Conservation (phyloP, 1,139 yeast species). For the Candida sanyaensis region DNA sequence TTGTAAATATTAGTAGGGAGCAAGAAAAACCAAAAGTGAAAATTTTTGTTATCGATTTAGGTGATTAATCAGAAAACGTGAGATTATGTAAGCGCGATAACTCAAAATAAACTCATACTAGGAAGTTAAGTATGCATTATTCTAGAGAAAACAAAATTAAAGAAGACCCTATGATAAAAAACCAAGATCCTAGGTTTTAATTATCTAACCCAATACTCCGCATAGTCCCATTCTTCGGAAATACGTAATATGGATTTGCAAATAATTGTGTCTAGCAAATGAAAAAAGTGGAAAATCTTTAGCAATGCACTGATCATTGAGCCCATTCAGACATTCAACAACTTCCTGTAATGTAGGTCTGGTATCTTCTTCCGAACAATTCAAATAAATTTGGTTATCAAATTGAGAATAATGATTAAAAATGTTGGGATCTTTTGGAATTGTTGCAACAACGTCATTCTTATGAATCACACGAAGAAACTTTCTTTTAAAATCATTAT, state of each 20-base stretch:
- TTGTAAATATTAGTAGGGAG: background rate
- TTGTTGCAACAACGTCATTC: constrained; percentile 45
- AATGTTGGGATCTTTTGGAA: constrained; percentile 34
- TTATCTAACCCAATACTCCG: constrained; percentile 25
- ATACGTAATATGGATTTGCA: constrained; percentile 47
- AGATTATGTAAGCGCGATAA: background rate
- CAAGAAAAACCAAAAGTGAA: background rate
- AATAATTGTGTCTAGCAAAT: constrained; percentile 24
- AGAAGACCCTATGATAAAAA: no score
- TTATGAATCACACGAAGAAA: constrained; percentile 47
- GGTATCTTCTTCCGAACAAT: constrained; percentile 30
- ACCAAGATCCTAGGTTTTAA: no score
- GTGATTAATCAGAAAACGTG: constrained; percentile 3
- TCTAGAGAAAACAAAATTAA: no score
- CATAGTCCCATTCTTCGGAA: constrained; percentile 51
- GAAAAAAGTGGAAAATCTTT: constrained; percentile 28
- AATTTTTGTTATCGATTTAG: background rate
- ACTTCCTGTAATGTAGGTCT: constrained; percentile 31
- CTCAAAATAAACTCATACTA: no score
- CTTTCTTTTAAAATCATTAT: constrained; percentile 27
- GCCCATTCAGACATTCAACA: constrained; percentile 32
- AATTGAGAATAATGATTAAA: constrained; percentile 38
- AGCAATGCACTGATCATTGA: constrained; percentile 39
- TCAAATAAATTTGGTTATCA: constrained; percentile 48
- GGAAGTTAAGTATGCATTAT: no score